Conservation (phyloP, 2,329 filamentous ascomycete genomes). For the Neurospora sp. region DNA sequence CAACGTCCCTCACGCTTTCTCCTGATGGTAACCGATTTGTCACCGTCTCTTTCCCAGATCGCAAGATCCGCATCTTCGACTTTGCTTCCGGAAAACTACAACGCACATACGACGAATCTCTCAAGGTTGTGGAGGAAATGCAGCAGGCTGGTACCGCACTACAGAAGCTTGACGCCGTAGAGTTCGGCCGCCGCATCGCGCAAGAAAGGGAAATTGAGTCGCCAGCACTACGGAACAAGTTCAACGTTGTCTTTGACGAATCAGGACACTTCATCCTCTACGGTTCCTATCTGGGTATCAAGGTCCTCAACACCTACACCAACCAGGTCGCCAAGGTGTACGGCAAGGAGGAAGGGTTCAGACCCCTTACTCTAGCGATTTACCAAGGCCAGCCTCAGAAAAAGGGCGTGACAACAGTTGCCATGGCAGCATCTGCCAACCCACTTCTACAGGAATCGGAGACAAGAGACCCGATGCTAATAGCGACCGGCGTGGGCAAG, state of each 20-base stretch:
- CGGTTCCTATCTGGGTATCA: conserved; percentile 82
- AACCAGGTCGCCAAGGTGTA: conserved; percentile 88
- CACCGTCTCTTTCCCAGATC: conserved; percentile 83
- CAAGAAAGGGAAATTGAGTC: conserved; percentile 80
- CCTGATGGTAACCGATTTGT: conserved; percentile 79
- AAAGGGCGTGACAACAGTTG: conserved; percentile 85
- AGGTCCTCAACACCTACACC: conserved; percentile 91
- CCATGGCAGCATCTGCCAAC: conserved; percentile 93
- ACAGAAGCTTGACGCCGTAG: conserved; percentile 75
- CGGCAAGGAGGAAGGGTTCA: conserved; percentile 79
- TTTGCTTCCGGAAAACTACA: conserved; percentile 82
- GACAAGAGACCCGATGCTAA: conserved; percentile 77
- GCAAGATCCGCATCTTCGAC: conserved; percentile 88
- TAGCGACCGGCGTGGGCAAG: conserved; percentile 76
- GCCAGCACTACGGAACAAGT: conserved; percentile 53
- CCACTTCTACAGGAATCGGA: conserved; percentile 89
- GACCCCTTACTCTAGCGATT: conserved; percentile 70
- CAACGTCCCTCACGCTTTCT: conserved; percentile 73
- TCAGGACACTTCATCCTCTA: conserved; percentile 93
- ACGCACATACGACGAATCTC: conserved; percentile 89
- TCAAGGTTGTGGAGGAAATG: conserved; percentile 84
- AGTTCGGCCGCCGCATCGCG: conserved; percentile 81
- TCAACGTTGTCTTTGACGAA: conserved; percentile 91
- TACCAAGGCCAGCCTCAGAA: conserved; percentile 96
- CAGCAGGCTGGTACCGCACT: conserved; percentile 83